Conservation (phyloP, 164 flowering plant species). For the Aristolochia contorta region DNA sequence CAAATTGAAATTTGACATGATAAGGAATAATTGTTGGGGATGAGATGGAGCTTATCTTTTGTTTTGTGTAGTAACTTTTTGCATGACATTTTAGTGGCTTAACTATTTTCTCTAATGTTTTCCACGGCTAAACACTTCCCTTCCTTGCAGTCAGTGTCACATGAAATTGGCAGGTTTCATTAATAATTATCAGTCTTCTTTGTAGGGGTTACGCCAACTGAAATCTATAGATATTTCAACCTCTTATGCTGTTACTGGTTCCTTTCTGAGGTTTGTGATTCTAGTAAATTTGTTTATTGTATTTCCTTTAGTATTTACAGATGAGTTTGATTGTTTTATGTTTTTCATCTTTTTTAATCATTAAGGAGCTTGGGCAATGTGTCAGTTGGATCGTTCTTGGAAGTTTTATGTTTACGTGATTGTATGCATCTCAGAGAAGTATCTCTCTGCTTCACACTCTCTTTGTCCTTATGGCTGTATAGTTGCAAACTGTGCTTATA, state of each 20-base stretch:
- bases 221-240: conserved; percentile 72
- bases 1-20: background rate
- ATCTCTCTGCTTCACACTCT: conserved; percentile 7
- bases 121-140: background rate
- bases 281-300: background rate
- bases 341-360: background rate
- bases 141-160: background rate
- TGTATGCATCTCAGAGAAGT: conserved; percentile 94
- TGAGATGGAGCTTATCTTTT: background rate
- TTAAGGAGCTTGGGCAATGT: conserved; percentile 57
- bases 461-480: conserved; percentile 6
- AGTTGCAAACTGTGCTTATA: background rate
- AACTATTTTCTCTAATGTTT: background rate
- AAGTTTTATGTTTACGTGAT: conserved; percentile 71
- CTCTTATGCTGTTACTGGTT: conserved; percentile 71
- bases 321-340: background rate
- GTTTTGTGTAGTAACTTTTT: background rate
- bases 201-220: conserved; percentile 72
- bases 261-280: conserved; percentile 54
- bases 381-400: conserved; percentile 41
- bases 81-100: background rate
- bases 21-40: background rate
- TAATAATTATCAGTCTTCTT: background rate
- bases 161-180: conserved; percentile 1
- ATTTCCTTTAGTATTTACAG: background rate